Evolutionary conservation across 2,329 filamentous ascomycete genomes (phyloP).

Genomic region (Gyromitra esculenta): DNA sequence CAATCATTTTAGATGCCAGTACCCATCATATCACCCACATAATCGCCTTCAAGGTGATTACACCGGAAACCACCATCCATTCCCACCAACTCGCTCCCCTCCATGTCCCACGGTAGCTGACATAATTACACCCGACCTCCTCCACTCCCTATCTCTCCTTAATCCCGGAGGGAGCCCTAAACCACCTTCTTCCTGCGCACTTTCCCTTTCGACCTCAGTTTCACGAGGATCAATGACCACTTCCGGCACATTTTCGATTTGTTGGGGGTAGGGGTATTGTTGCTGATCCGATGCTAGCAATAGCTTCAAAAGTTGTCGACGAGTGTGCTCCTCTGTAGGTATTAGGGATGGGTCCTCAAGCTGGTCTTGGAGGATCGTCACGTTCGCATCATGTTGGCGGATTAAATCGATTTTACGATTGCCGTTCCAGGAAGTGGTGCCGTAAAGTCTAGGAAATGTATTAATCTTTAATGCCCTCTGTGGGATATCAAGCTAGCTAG

Average conservation of each 20-base stretch:
- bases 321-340: conserved; percentile 42
- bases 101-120: conserved; percentile 34
- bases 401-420: conserved; percentile 44
- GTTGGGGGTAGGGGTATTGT: not conserved
- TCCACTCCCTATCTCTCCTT: conserved; percentile 24
- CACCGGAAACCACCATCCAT: conserved; percentile 6
- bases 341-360: conserved; percentile 38
- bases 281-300: conserved; percentile 22
- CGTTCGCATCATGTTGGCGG: conserved; percentile 38
- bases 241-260: not conserved
- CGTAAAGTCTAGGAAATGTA: conserved; percentile 36
- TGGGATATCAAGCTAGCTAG: not conserved
- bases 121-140: conserved; percentile 45
- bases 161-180: conserved; percentile 23
- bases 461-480: not conserved
- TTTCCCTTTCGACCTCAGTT: conserved; percentile 11
- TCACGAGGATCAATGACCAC: not conserved
- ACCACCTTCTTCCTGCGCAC: conserved; percentile 12
- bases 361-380: conserved; percentile 31
- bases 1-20: not conserved
- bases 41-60: not conserved
- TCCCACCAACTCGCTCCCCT: conserved; percentile 2
- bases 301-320: conserved; percentile 40
- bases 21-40: not conserved
- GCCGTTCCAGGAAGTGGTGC: conserved; percentile 40